Base-by-base conservation (phyloP, 371 early-diverging fungal genomes). In the Mortierella sp. region DNA sequence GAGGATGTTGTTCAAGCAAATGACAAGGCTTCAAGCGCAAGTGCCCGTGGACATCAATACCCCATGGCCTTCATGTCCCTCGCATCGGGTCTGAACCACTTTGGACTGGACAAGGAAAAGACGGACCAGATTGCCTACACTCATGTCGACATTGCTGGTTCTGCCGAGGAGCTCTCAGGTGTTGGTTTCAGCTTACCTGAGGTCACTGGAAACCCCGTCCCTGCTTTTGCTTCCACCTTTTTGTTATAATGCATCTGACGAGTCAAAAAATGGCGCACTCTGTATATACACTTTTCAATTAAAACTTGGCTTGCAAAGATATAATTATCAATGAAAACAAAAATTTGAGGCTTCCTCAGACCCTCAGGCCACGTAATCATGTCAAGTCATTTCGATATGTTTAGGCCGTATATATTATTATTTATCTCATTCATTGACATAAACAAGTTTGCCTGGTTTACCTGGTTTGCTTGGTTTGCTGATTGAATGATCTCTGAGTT, bases 1-100 rank as follows among this genome's bases (percentile, higher is more conserved):
- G 96, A 95, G 76, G 96, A 96, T 73, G 90, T 96, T 40, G 88
- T 93, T 28, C 95, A 95, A 83, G 90, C 92, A 63, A 95, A 94
- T 83, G 86, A 87, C 70, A 83, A 87, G 72, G 87, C 96, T 13
- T 91, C 92, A 61, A 89, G 90, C 1, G 81, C 83, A 84, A 96
- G 95, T 2, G 83, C 87, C 74, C 93, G 96, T 81, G 96, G 96
- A 19, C 96, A 96, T 72, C 93, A 93, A 79, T 95, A 89, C 82
- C 96, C 96, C 47, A 95, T 93, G 45, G 96, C 95, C 29, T 95
- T 94, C 68, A 90, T 96, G 88, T 75, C 90, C 51, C 80, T 92
- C 61, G 95, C 96, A 1, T 89, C 95, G 42, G 95, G 96, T 5
- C 70, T 96, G 37, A 87, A 90, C 67, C 73, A 89, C 67, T 92